Conservation (phyloP, 2,329 filamentous ascomycete species). For the Colletotrichum karsti region DNA sequence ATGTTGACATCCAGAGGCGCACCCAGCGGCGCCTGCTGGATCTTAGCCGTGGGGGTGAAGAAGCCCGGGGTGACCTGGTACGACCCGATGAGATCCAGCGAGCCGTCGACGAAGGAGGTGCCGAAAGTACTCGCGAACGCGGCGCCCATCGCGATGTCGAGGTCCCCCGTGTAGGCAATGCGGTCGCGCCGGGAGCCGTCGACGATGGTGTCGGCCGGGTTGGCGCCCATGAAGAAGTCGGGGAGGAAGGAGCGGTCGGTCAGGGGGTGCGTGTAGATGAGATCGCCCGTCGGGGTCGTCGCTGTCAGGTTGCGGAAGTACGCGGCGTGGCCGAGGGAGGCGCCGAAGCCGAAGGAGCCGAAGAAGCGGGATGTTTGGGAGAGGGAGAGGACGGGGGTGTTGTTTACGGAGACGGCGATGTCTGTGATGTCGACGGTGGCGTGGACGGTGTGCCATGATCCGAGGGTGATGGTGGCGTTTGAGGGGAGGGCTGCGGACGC, state of each 20-base stretch:
- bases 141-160: conserved; percentile 37
- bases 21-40: conserved; percentile 36
- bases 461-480: conserved; percentile 6
- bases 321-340: conserved; percentile 38
- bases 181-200: conserved; percentile 45
- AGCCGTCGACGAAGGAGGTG: conserved; percentile 34
- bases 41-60: conserved; percentile 41
- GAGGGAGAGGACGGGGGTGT: conserved; percentile 32
- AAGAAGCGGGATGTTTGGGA: conserved; percentile 36
- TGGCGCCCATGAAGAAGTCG: conserved; percentile 45
- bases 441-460: conserved; percentile 25
- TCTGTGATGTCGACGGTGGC: conserved; percentile 31
- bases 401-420: conserved; percentile 32
- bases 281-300: conserved; percentile 6
- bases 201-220: conserved; percentile 40
- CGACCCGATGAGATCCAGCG: conserved; percentile 33
- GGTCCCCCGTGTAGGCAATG: conserved; percentile 41
- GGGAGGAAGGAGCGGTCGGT: conserved; percentile 36
- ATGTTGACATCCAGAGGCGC: conserved; percentile 32
- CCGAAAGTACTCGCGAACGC: conserved; percentile 38
- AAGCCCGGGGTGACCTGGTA: conserved; percentile 39
- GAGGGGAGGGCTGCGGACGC: neutral
- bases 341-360: conserved; percentile 41
- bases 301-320: conserved; percentile 34
- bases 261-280: conserved; percentile 35